Evolutionary conservation across 768 basidiomycete species (phyloP), one percentile per base, ranked within the genome.

Genomic region (Tylopilus rubrobrunneus): DNA sequence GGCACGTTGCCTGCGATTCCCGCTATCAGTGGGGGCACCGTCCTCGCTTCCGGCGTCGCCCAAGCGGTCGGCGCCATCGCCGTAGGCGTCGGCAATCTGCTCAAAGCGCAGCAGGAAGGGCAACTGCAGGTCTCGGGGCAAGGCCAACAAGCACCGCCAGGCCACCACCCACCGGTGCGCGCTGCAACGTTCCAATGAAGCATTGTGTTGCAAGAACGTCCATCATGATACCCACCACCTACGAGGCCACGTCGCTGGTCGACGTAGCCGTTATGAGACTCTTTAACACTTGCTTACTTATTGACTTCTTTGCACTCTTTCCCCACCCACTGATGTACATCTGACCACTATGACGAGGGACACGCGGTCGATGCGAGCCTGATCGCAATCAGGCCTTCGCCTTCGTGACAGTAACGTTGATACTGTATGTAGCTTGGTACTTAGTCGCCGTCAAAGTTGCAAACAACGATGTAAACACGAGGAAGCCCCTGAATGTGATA

Each of bases 1-100:
- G 89, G 88, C 34, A 83, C 85, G 31, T 74, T 91, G 41, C 88
- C 88, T 1, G 72, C 86, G 0, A 79, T 90, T 31, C 88, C 88
- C 21, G 86, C 78, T 2, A 79, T 90, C 62, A 76, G 75, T 46
- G 87, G 87, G 21, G 88, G 88, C 10, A 84, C 85, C 0, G 73
- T 87, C 48, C 74, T 91, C 34, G 88, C 89, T 10, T 80, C 86
- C 15, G 78, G 83, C 12, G 84, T 89, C 14, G 86, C 82, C 14
- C 88, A 90, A 59, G 88, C 89, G 1, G 83, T 87, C 25, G 88
- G 89, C 10, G 87, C 87, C 1, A 83, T 90, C 54, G 89, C 87
- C 1, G 79, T 90, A 4, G 87, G 89, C 3, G 72, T 90, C 31
- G 88, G 88, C 1, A 79, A 75, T 34, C 68, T 77, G 68, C 69